phyloP scores from a whole-genome alignment of 331 rosid species.

The Prunus yedoensis region DNA sequence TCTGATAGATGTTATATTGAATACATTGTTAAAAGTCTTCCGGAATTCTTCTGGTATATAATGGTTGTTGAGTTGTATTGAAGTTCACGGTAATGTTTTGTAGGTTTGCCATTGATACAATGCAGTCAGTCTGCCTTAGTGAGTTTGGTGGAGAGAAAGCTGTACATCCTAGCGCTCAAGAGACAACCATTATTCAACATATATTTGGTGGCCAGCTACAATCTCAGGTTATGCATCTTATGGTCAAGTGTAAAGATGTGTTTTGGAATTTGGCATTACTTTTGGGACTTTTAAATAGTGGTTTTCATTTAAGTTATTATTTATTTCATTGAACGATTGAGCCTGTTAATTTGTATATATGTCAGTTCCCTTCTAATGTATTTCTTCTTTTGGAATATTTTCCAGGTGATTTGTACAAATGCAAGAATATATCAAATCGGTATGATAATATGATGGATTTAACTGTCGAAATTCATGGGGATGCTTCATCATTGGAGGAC shows the following conservation, averaged over 20 bases:
- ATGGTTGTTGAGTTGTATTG: not conserved
- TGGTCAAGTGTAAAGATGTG: not conserved
- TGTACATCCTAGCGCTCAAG: slow-evolving; percentile 62
- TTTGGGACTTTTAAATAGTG: not conserved
- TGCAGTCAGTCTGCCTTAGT: slow-evolving; percentile 94
- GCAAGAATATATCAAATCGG: slow-evolving; percentile 74
- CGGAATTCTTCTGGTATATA: not conserved
- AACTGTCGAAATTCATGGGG: slow-evolving; percentile 97
- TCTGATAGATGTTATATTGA: slow-evolving; percentile 10
- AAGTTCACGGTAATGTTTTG: slow-evolving; percentile 11
- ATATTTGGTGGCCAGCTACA: slow-evolving; percentile 93
- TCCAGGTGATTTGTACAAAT: slow-evolving; percentile 84
- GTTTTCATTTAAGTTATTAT: not conserved
- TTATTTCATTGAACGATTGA: not conserved
- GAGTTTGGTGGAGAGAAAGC: slow-evolving; percentile 96
- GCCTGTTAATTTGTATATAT: not conserved
- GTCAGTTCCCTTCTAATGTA: not conserved
- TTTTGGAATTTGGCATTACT: not conserved
- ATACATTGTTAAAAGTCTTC: not conserved
- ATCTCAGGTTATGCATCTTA: slow-evolving; percentile 72
- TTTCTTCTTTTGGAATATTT: not conserved
- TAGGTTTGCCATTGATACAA: slow-evolving; percentile 87
- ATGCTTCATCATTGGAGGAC: slow-evolving; percentile 87
- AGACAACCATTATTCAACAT: slow-evolving; percentile 89
- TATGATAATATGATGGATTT: slow-evolving; percentile 98